phyloP scores from a whole-genome alignment of 306 rosid genomes.

The Corylus avellana region DNA sequence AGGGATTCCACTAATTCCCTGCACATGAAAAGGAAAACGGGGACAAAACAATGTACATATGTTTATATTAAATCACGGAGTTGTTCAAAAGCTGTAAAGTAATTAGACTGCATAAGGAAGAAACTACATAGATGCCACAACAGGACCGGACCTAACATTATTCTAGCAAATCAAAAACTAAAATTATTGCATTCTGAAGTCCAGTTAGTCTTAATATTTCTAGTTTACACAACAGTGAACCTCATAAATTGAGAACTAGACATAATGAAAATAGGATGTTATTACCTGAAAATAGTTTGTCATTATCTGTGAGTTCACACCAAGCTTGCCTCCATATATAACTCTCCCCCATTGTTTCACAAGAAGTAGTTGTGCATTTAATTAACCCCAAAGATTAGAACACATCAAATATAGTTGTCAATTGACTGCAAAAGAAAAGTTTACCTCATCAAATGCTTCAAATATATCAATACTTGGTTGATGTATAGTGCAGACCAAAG shows the following conservation, averaged over 20 bases:
- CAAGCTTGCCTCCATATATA: constrained; percentile 86
- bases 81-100: too few species aligned
- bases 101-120: too few species aligned
- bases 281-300: constrained; percentile 74
- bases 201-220: background rate
- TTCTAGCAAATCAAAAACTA: too few species aligned
- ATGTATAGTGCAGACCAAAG: constrained; percentile 91
- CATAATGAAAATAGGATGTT: background rate
- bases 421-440: constrained; percentile 1
- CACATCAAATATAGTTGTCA: constrained; percentile 2
- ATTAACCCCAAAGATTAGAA: constrained; percentile 26
- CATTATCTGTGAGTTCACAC: constrained; percentile 70
- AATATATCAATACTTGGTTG: constrained; percentile 88
- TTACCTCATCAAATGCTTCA: constrained; percentile 92
- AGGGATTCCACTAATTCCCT: constrained; percentile 57
- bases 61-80: too few species aligned
- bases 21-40: constrained; percentile 26
- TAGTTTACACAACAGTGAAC: background rate
- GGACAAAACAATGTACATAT: constrained; percentile 3
- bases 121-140: too few species aligned
- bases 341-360: constrained; percentile 88
- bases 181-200: background rate
- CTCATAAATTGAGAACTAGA: background rate
- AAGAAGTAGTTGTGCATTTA: constrained; percentile 68
- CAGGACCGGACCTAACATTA: too few species aligned